These are phyloP conservation scores for Ceratocystis lukuohia DNA, from an alignment of 2,329 filamentous ascomycete genomes.

Conservation along the genomic window DNA sequence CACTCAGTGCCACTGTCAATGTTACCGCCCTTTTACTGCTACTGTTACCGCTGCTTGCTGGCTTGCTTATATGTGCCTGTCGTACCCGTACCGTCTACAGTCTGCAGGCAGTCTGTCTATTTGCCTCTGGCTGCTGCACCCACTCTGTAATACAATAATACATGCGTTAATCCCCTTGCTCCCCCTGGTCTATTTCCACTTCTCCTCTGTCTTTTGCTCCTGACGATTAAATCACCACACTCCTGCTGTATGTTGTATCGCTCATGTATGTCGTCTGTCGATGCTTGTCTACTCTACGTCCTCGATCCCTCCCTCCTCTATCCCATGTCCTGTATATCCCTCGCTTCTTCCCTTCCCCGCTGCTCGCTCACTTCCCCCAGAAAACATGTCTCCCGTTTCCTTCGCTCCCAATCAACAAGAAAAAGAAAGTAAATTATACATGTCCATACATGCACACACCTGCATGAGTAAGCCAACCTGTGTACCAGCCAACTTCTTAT, in stretches of 20 bases:
- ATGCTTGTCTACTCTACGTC: not conserved
- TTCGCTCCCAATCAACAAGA: not conserved
- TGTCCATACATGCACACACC: not conserved
- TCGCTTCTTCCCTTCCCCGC: not conserved
- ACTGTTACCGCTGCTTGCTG: too few relatives aligned
- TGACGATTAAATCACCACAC: too few relatives aligned
- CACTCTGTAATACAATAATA: not conserved
- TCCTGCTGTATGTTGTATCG: not conserved
- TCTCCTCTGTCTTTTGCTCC: not conserved
- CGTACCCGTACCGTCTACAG: too few relatives aligned
- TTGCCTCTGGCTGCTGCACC: not conserved
- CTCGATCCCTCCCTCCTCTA: not conserved
- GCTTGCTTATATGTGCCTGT: too few relatives aligned
- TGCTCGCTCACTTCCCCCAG: not conserved
- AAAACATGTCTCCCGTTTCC: not conserved
- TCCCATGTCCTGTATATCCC: not conserved
- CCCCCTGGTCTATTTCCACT: too few relatives aligned
- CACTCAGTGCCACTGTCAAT: too few relatives aligned
- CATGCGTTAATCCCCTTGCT: too few relatives aligned
- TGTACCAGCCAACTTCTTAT: not conserved
- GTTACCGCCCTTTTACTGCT: too few relatives aligned
- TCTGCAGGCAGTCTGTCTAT: not conserved
- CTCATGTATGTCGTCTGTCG: not conserved
- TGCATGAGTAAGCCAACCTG: not conserved
- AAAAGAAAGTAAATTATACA: not conserved